Percentiles rank a stretch among this genome's conserved stretches.
Conservation (phyloP, 768 basidiomycete species). For the Lactarius indigo region DNA sequence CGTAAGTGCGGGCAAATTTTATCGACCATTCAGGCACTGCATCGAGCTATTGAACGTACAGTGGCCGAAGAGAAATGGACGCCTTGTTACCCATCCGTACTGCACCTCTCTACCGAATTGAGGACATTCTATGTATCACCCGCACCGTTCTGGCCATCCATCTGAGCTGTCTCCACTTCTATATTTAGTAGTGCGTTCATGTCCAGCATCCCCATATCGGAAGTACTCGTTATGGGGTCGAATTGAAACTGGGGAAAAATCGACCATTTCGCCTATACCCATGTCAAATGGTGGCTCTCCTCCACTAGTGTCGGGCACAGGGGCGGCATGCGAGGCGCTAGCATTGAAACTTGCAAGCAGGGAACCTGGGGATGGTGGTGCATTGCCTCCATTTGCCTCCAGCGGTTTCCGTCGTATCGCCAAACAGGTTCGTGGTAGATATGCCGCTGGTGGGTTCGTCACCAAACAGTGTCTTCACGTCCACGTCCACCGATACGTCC, state of each 20-base stretch:
- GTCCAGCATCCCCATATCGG: conserved; percentile 37
- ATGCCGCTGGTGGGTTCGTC: conserved; percentile 35
- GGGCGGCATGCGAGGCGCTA: conserved; percentile 12
- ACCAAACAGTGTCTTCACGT: conserved; percentile 43
- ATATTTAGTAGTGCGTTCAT: conserved; percentile 15
- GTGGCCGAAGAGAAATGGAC: not conserved
- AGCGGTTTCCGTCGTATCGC: conserved; percentile 11
- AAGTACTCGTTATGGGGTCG: conserved; percentile 26
- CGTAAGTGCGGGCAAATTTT: not conserved
- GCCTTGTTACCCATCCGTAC: not conserved
- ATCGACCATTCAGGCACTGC: conserved; percentile 1
- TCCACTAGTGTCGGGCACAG: conserved; percentile 21
- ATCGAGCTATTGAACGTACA: not conserved
- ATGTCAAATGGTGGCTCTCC: conserved; percentile 45
- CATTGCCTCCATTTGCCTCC: not conserved
- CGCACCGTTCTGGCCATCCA: conserved; percentile 14
- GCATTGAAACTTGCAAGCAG: conserved; percentile 19
- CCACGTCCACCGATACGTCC: conserved; percentile 35
- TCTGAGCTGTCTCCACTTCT: conserved; percentile 8
- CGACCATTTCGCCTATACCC: conserved; percentile 23
- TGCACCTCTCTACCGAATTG: conserved; percentile 7
- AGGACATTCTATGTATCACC: conserved; percentile 8
- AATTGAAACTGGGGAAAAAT: conserved; percentile 11
- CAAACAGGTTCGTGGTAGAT: conserved; percentile 28
- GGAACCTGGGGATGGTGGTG: conserved; percentile 30